A percentile compares a stretch with the other conserved stretches of the same genome.
Evolutionary conservation across 2,329 filamentous ascomycete species (phyloP).

Genomic region (Talaromyces rugulosus): DNA sequence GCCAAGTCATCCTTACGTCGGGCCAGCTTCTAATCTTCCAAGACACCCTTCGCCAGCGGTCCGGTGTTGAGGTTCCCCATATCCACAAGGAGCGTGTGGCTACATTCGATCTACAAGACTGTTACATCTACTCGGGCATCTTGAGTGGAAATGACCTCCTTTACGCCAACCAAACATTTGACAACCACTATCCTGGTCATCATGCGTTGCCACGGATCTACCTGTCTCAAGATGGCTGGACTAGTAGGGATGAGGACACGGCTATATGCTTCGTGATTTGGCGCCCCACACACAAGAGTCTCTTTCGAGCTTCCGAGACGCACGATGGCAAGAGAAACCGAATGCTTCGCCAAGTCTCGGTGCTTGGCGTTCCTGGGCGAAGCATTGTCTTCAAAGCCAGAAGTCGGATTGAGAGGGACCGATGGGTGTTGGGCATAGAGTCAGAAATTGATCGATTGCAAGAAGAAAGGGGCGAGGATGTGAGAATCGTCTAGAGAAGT

Average conservation of each 20-base stretch:
- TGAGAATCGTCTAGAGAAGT: conserved; percentile 36
- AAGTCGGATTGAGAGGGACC: conserved; percentile 61
- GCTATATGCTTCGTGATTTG: conserved; percentile 65
- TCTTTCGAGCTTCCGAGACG: conserved; percentile 47
- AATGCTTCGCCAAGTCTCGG: conserved; percentile 55
- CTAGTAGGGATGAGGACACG: conserved; percentile 60
- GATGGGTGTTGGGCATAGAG: conserved; percentile 63
- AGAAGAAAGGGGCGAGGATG: conserved; percentile 44
- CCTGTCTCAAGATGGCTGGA: conserved; percentile 55
- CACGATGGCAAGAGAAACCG: conserved; percentile 40
- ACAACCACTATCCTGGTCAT: conserved; percentile 58
- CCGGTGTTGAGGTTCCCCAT: conserved; percentile 54
- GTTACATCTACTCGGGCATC: conserved; percentile 63
- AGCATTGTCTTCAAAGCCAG: conserved; percentile 64
- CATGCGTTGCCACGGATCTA: conserved; percentile 58
- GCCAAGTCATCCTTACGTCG: conserved; percentile 56
- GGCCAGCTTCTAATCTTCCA: conserved; percentile 62
- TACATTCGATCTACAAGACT: conserved; percentile 57
- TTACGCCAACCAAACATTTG: conserved; percentile 62
- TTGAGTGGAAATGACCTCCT: conserved; percentile 60
- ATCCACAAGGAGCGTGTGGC: conserved; percentile 60
- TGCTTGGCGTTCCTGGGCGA: conserved; percentile 57
- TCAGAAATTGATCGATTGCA: conserved; percentile 62
- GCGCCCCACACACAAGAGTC: conserved; percentile 55
- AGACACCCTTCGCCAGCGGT: conserved; percentile 52